Evolutionary conservation across 306 rosid genomes (phyloP), one percentile per base, ranked within the genome.

Genomic region (Trifolium dubium): DNA sequence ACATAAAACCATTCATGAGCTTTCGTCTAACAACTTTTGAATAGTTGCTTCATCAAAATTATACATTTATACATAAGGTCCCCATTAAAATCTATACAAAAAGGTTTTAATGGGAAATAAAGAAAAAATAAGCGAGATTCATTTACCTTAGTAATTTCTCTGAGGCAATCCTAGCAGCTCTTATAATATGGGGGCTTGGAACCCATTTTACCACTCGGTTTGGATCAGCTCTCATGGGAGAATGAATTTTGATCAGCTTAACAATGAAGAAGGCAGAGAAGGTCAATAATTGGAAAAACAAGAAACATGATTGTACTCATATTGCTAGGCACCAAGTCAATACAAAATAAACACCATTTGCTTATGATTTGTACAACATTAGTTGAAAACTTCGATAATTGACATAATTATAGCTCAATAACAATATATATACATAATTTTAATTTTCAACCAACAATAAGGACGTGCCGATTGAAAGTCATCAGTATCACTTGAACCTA

Each of bases 141-240:
- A 40, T 72, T 74, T 87, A 89, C 97, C 92, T 81, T 74, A 91
- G 79, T 74, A 86, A 67, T 83, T 91, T 94, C 86, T 89, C 96
- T 18, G 98, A 85, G 62, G 95, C 92, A 79, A 89, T 83, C 82
- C 96, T 85, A 75, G 97, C 96, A 3, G 88, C 88, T 61, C 75
- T 81, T 47, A 86, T 69, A 76, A 85, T 72, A 59, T 62, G 77
- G 32, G 51, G 85, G 88, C 83, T 90, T 62, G 96, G 97, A 75
- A 86, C 95, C 91, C 89, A 89, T 84, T 86, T 85, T 65, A 94
- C 85, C 58, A 87, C 88, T 79, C 95, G 92, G 73, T 87, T 85
- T 73, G 92, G 97, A 85, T 89, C 92, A 73, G 97, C 84, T 69
- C 98, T 92, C 92, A 89, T 86, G 41, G 98, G 97, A 72, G 98